Percentiles rank a stretch among this genome's conserved stretches.
Evolutionary conservation across 2,329 filamentous ascomycete species (phyloP).

Genomic region (Dactylellina drechsleri): DNA sequence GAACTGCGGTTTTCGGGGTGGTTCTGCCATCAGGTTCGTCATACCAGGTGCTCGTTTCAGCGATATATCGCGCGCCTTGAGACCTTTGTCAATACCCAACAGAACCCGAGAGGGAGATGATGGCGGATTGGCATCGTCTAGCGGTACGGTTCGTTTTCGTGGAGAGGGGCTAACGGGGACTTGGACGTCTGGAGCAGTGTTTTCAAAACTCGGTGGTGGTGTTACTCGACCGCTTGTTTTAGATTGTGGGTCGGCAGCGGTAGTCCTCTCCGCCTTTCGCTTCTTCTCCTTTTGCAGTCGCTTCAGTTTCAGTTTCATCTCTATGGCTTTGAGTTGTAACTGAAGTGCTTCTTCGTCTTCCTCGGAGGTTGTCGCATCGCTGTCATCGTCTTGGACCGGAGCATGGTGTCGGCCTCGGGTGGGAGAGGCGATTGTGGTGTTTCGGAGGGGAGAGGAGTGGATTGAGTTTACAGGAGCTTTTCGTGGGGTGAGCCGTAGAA

Average conservation of each 20-base stretch:
- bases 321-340: slow-evolving; percentile 85
- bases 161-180: slow-evolving; percentile 81
- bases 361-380: slow-evolving; percentile 66
- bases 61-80: slow-evolving; percentile 82
- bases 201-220: slow-evolving; percentile 36
- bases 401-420: slow-evolving; percentile 57
- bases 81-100: slow-evolving; percentile 88
- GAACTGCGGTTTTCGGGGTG: slow-evolving; percentile 48
- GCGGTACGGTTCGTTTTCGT: slow-evolving; percentile 65
- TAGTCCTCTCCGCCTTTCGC: slow-evolving; percentile 59
- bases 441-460: slow-evolving; percentile 75
- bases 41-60: slow-evolving; percentile 74
- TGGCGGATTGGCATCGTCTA: slow-evolving; percentile 59
- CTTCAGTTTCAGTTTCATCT: slow-evolving; percentile 87
- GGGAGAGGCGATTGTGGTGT: slow-evolving; percentile 64
- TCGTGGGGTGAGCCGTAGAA: slow-evolving; percentile 62
- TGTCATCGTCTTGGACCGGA: slow-evolving; percentile 57
- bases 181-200: slow-evolving; percentile 67
- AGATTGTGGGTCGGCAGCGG: not conserved
- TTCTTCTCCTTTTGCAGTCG: slow-evolving; percentile 76
- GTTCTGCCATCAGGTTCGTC: slow-evolving; percentile 45
- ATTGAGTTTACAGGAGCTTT: slow-evolving; percentile 63
- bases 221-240: slow-evolving; percentile 12
- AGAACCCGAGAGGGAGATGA: slow-evolving; percentile 81
- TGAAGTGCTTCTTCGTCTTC: slow-evolving; percentile 90